Evolutionary conservation across 305 asterid species (phyloP).

Genomic region (Coffea humblotiana): DNA sequence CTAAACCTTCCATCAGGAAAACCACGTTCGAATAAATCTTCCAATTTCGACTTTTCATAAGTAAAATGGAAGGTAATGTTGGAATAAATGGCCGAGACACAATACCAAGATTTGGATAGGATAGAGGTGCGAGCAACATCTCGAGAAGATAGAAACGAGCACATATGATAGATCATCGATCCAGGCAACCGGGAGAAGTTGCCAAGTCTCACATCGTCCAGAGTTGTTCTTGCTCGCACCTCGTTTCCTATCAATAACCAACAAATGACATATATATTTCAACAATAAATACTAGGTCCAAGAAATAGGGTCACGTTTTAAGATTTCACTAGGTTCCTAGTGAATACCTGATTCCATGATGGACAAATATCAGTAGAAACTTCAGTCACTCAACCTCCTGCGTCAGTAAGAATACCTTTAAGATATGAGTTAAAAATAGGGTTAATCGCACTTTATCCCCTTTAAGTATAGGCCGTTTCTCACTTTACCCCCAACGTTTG

Average conservation of each 20-base stretch:
- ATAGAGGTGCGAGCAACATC: constrained; percentile 13
- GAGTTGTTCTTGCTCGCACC: neutral
- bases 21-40: neutral
- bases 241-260: neutral
- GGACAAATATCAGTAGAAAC: neutral
- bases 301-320: too few species aligned
- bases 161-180: constrained; percentile 11
- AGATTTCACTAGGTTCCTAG: too few species aligned
- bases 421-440: too few species aligned
- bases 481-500: too few species aligned
- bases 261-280: too few species aligned
- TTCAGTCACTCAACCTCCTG: neutral
- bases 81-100: neutral
- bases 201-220: neutral
- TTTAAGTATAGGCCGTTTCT: too few species aligned
- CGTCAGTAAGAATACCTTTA: neutral
- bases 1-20: neutral
- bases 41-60: too few species aligned
- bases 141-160: neutral
- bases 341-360: neutral
- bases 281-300: neutral
- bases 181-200: constrained; percentile 12
- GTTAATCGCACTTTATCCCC: too few species aligned
- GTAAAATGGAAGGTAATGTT: neutral
- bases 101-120: constrained; percentile 11